A percentile compares a stretch with the other conserved stretches of the same genome.
These are phyloP conservation scores for Prunus armeniaca DNA, from an alignment of 306 rosid genomes.

Conservation along the genomic window DNA sequence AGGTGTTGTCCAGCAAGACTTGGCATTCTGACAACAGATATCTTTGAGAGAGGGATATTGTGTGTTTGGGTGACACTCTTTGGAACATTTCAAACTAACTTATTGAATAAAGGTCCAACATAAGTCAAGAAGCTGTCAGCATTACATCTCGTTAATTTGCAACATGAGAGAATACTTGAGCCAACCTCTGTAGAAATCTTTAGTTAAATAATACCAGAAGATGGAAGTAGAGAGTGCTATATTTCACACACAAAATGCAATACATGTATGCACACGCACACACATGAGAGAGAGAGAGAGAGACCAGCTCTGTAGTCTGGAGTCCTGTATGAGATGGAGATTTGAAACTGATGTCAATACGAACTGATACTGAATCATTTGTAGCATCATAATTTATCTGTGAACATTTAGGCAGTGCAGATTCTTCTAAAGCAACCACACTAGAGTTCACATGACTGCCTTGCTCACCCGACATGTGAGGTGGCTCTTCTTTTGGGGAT, in stretches of 20 bases:
- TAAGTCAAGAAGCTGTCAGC: background rate
- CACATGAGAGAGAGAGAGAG: background rate
- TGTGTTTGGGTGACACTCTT: background rate
- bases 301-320: slow-evolving; percentile 90
- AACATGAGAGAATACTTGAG: background rate
- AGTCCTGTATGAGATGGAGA: slow-evolving; percentile 92
- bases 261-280: background rate
- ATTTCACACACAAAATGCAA: background rate
- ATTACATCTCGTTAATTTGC: background rate
- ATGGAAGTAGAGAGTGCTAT: background rate
- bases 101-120: background rate
- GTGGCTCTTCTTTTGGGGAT: slow-evolving; percentile 73
- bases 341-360: slow-evolving; percentile 90
- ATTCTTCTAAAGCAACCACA: slow-evolving; percentile 54
- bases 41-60: background rate
- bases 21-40: background rate
- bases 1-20: background rate
- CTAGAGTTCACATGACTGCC: slow-evolving; percentile 41
- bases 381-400: slow-evolving; percentile 41
- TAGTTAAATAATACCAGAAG: background rate
- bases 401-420: slow-evolving; percentile 45
- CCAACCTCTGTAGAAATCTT: background rate
- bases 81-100: background rate
- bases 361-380: slow-evolving; percentile 67
- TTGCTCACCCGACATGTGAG: slow-evolving; percentile 40